Evolutionary conservation across 2,329 filamentous ascomycete species (phyloP).

Genomic region (Ophiobolus disseminans): DNA sequence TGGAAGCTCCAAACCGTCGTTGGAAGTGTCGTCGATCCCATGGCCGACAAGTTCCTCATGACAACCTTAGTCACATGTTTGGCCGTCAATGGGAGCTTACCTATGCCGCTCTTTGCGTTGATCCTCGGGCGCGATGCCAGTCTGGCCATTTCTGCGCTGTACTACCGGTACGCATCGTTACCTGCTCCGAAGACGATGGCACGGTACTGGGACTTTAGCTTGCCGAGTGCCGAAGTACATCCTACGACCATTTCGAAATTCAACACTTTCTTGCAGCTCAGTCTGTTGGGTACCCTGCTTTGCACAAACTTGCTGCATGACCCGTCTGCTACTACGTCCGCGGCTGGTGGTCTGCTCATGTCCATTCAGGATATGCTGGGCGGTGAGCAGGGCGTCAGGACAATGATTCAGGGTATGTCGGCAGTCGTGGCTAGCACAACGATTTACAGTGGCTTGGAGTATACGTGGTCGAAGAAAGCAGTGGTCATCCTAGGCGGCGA

Average conservation of each 20-base stretch:
- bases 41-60: constrained; percentile 97
- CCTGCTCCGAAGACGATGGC: constrained; percentile 91
- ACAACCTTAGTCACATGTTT: constrained; percentile 87
- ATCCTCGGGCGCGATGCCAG: constrained; percentile 89
- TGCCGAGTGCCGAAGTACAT: constrained; percentile 84
- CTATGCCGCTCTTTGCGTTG: constrained; percentile 85
- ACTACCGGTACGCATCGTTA: constrained; percentile 94
- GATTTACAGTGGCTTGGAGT: constrained; percentile 91
- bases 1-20: constrained; percentile 93
- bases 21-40: constrained; percentile 84
- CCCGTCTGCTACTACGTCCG: constrained; percentile 61
- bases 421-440: constrained; percentile 89
- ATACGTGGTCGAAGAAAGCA: constrained; percentile 87
- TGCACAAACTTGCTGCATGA: constrained; percentile 75
- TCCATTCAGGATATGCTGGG: constrained; percentile 37
- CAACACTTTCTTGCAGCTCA: constrained; percentile 91
- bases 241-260: constrained; percentile 84
- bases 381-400: constrained; percentile 44
- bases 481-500: constrained; percentile 77
- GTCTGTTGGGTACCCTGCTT: constrained; percentile 83
- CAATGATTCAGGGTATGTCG: constrained; percentile 57
- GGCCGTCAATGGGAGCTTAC: constrained; percentile 81
- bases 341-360: constrained; percentile 33
- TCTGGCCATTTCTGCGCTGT: constrained; percentile 84
- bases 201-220: constrained; percentile 96